Evolutionary conservation across 169 alveolate genomes (phyloP).

Genomic region (Plasmodium malariae): DNA sequence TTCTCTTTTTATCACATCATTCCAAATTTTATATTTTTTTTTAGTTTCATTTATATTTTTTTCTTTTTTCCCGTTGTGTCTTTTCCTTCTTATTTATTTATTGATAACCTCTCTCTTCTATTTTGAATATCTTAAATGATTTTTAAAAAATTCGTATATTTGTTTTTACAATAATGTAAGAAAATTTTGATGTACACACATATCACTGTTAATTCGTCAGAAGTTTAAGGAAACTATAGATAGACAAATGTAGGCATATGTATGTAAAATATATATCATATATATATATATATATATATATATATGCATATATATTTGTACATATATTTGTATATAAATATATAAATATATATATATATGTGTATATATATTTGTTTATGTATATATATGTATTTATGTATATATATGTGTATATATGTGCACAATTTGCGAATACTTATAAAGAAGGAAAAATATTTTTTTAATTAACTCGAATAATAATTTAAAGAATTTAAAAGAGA

Average conservation of each 20-base stretch:
- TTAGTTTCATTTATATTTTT: not conserved
- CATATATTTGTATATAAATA: no score
- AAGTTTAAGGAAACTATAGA: not conserved
- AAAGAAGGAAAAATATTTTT: not conserved
- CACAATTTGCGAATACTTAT: not conserved
- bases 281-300: no score
- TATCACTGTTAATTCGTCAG: not conserved
- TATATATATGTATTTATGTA: not conserved
- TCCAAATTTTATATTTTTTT: not conserved
- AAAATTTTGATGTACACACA: not conserved
- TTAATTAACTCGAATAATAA: not conserved
- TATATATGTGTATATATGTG: not conserved
- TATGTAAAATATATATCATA: no score
- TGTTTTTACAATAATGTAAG: not conserved
- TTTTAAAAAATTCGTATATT: not conserved
- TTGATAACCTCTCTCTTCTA: not conserved
- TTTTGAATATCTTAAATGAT: not conserved
- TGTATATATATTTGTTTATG: not conserved
- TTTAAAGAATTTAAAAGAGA: not conserved
- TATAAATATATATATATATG: not conserved
- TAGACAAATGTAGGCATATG: no score
- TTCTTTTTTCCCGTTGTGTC: constrained; percentile 1
- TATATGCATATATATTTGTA: not conserved
- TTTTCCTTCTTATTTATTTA: not conserved
- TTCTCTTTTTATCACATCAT: not conserved